Base-by-base conservation (phyloP, 2,329 filamentous ascomycete genomes). In the Xylariaceae sp. region DNA sequence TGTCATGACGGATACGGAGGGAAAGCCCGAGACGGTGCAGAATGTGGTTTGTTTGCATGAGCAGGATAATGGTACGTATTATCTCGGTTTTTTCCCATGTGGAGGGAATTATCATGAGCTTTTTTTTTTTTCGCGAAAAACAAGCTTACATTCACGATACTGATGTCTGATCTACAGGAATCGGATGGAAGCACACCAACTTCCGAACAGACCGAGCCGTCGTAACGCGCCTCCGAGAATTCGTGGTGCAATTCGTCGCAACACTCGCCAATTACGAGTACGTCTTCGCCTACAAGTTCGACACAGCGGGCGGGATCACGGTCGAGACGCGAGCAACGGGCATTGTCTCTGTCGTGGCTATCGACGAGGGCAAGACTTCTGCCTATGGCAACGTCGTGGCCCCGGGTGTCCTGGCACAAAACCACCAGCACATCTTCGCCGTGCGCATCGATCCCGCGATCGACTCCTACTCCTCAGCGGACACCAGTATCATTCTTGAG, bases 261-360 rank as follows among this genome's bases (percentile, higher is more conserved):
- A 86, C 83, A 0, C 73, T 86, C 2, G 79, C 79, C 17, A 86
- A 87, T 65, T 86, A 87, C 67, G 83, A 86, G 57, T 86, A 86
- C 58, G 74, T 85, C 33, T 78, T 86, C 47, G 74, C 76, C 2
- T 85, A 75, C 63, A 76, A 80, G 50, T 79, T 87, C 48, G 77
- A 84, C 57, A 81, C 81, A 36, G 73, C 78, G 0, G 83, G 78
- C 7, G 79, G 76, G 10, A 73, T 86, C 53, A 72, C 71, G 0
- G 67, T 83, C 45, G 82, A 86, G 60, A 76, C 75, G 0, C 73
- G 82, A 1, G 83, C 83, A 0, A 86, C 83, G 0, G 83, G 84
- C 1, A 83, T 87, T 44, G 73, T 87, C 23, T 86, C 79, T 44
- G 75, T 84, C 2, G 82, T 87, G 16, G 75, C 80, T 23, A 70